Evolutionary conservation across 176 grass and related monocot genomes (phyloP).

Genomic region (Hsuehochloa calcarea): DNA sequence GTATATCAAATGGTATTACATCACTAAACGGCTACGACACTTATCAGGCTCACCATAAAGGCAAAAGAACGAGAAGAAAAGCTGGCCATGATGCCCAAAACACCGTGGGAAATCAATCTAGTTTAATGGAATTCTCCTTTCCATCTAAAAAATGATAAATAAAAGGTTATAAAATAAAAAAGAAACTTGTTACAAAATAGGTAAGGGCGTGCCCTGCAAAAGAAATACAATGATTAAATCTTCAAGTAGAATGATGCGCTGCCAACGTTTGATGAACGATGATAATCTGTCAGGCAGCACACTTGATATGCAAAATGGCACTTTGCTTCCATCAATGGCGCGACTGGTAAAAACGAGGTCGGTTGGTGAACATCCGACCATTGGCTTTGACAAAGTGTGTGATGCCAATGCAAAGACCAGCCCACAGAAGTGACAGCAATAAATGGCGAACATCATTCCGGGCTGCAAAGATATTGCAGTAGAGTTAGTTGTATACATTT

Average conservation of each 20-base stretch:
- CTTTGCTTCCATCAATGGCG: conserved; percentile 41
- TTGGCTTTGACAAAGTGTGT: conserved; percentile 71
- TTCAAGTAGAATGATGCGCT: neutral
- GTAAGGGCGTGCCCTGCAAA: neutral
- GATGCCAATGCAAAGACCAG: conserved; percentile 73
- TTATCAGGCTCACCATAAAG: neutral
- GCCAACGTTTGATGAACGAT: conserved; percentile 18
- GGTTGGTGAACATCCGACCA: conserved; percentile 76
- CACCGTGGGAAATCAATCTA: neutral
- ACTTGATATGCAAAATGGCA: neutral
- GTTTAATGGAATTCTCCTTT: neutral
- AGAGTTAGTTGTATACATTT: conserved; percentile 4
- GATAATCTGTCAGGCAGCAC: neutral
- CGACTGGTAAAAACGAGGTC: conserved; percentile 57
- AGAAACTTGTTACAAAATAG: conserved; percentile 3
- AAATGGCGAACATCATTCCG: conserved; percentile 62
- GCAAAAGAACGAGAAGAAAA: neutral
- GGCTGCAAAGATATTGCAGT: conserved; percentile 50
- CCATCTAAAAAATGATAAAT: neutral
- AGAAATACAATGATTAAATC: neutral
- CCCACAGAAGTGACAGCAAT: conserved; percentile 77
- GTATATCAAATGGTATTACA: neutral
- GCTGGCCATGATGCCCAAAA: neutral
- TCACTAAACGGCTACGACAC: neutral
- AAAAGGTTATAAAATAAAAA: neutral